phyloP scores from a whole-genome alignment of 1,284 basidiomycete genomes.

The Tylopilus sp. region DNA sequence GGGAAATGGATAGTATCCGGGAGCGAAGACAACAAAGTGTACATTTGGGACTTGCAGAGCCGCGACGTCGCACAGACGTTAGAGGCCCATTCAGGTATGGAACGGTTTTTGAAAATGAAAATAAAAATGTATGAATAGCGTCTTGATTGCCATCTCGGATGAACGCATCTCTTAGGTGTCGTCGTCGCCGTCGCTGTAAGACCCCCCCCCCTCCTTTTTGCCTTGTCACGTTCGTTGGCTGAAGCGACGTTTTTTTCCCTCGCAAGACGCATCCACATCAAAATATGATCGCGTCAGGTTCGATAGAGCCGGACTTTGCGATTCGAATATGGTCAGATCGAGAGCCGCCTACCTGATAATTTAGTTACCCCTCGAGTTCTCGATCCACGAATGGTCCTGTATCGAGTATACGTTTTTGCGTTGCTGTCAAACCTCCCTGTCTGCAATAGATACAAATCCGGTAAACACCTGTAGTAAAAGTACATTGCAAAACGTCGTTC shows the following conservation, averaged over 20 bases:
- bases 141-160: too few species aligned
- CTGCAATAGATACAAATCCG: constrained; percentile 11
- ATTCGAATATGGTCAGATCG: constrained; percentile 78
- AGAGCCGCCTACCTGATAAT: constrained; percentile 23
- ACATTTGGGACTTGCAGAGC: constrained; percentile 91
- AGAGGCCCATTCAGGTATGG: constrained; percentile 69
- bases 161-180: constrained; percentile 45
- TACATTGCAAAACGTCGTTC: constrained; percentile 13
- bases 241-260: constrained; percentile 1
- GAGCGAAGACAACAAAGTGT: constrained; percentile 85
- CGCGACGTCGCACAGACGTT: constrained; percentile 77
- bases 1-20: constrained; percentile 90
- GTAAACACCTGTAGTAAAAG: constrained; percentile 11
- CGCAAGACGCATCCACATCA: constrained; percentile 75
- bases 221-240: neutral
- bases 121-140: too few species aligned
- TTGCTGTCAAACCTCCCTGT: constrained; percentile 4
- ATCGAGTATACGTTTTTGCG: constrained; percentile 11
- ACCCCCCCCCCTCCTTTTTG: neutral
- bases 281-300: constrained; percentile 82
- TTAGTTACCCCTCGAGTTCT: neutral
- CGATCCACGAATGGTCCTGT: constrained; percentile 5
- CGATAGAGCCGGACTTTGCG: constrained; percentile 73
- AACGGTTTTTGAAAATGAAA: too few species aligned
- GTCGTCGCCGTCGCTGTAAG: constrained; percentile 72